Evolutionary conservation across 2,329 filamentous ascomycete species (phyloP).

Genomic region (Cryphonectria parasitica): DNA sequence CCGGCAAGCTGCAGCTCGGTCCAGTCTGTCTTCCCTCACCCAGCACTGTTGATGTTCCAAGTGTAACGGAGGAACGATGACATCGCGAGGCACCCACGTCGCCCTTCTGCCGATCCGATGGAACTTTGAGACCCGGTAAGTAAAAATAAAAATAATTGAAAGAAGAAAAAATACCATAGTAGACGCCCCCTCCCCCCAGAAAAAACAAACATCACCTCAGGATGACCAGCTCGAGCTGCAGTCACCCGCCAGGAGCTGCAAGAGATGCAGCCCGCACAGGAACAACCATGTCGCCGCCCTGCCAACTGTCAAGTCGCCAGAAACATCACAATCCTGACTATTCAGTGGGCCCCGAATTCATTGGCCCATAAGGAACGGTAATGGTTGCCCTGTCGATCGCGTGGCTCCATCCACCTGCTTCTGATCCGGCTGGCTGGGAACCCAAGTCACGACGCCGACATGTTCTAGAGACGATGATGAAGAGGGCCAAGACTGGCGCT

Average conservation of each 20-base stretch:
- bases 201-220: background rate
- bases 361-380: slow-evolving; percentile 22
- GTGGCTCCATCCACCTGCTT: slow-evolving; percentile 24
- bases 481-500: slow-evolving; percentile 12
- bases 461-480: slow-evolving; percentile 9
- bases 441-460: background rate
- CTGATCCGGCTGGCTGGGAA: slow-evolving; percentile 21
- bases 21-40: background rate
- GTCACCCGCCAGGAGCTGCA: background rate
- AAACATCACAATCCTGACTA: slow-evolving; percentile 8
- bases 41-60: background rate
- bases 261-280: background rate
- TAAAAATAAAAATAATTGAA: too few relatives aligned
- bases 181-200: background rate
- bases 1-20: background rate
- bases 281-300: slow-evolving; percentile 10
- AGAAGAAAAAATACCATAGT: too few relatives aligned
- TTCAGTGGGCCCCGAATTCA: slow-evolving; percentile 15
- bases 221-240: background rate
- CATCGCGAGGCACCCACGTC: background rate
- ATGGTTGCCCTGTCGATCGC: slow-evolving; percentile 19
- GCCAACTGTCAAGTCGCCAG: slow-evolving; percentile 18
- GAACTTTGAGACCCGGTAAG: background rate
- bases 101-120: background rate
- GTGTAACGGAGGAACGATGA: background rate